phyloP scores from a whole-genome alignment of 805 yeast species.

The Blastobotrys americana region DNA sequence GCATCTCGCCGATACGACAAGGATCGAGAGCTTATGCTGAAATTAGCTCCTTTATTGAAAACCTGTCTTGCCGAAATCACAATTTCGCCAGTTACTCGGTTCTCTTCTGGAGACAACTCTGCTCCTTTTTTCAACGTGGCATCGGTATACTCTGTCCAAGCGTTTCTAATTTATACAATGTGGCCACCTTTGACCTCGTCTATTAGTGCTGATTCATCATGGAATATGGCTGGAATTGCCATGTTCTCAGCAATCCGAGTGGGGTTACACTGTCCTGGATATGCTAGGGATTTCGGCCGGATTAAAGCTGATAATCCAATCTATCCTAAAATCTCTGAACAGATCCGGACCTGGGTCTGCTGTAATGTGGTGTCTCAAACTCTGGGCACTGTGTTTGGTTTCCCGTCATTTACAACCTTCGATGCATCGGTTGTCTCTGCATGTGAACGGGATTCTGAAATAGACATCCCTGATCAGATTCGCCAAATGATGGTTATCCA shows the following conservation, averaged over 20 bases:
- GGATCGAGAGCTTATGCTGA: constrained; percentile 43
- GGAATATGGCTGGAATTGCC: constrained; percentile 93
- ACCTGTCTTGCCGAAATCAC: constrained; percentile 78
- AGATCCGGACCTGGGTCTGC: constrained; percentile 84
- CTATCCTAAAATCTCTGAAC: constrained; percentile 51
- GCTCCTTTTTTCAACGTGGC: constrained; percentile 83
- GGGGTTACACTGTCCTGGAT: constrained; percentile 80
- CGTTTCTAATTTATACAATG: constrained; percentile 74
- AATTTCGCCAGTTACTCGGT: constrained; percentile 82
- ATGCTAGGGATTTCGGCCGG: constrained; percentile 42
- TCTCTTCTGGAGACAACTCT: constrained; percentile 33
- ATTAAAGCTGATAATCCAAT: constrained; percentile 37
- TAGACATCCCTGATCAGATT: constrained; percentile 50
- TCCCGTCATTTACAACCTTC: constrained; percentile 85
- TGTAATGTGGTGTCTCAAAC: constrained; percentile 87
- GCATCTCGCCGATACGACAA: constrained; percentile 57
- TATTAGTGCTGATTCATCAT: constrained; percentile 87
- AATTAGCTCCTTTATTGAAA: constrained; percentile 62
- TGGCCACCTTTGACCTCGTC: constrained; percentile 98
- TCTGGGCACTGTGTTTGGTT: constrained; percentile 88
- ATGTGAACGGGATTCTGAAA: constrained; percentile 40
- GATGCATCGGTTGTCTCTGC: constrained; percentile 60
- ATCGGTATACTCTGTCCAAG: constrained; percentile 90
- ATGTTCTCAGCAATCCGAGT: constrained; percentile 86
- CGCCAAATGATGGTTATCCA: constrained; percentile 76